phyloP scores from a whole-genome alignment of 371 early-diverging fungal genomes.

The Mucor mucedo region DNA sequence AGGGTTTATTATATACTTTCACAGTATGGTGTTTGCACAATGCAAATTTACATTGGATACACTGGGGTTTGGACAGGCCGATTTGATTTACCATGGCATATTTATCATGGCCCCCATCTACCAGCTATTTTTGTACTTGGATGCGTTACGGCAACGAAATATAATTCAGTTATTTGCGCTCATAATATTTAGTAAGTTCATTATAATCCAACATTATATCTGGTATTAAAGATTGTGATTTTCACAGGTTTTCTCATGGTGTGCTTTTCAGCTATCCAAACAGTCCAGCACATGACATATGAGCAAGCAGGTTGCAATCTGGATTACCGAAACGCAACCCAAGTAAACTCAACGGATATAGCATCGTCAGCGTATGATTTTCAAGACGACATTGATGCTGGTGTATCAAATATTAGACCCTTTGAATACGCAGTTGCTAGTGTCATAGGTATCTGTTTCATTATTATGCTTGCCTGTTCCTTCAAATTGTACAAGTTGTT shows the following conservation, averaged over 20 bases:
- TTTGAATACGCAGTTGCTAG: conserved; percentile 18
- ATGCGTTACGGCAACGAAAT: conserved; percentile 20
- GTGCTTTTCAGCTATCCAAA: conserved; percentile 17
- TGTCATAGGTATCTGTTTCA: conserved; percentile 7
- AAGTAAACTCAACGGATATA: conserved; percentile 1
- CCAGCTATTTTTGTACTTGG: conserved; percentile 20
- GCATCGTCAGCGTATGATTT: neutral
- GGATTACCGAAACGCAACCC: neutral
- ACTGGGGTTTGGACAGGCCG: conserved; percentile 16
- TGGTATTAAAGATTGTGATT: neutral
- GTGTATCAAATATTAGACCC: conserved; percentile 15
- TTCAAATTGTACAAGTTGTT: conserved; percentile 11
- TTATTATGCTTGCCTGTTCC: neutral
- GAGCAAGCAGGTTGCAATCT: conserved; percentile 22
- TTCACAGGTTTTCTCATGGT: conserved; percentile 17
- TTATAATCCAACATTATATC: neutral
- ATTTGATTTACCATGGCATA: conserved; percentile 24
- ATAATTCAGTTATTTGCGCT: conserved; percentile 13
- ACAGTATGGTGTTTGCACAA: conserved; percentile 7
- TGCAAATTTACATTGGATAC: conserved; percentile 11
- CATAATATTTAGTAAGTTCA: conserved; percentile 22
- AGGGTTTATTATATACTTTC: conserved; percentile 19
- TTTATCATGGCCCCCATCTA: conserved; percentile 17
- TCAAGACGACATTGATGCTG: conserved; percentile 6
- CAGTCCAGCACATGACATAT: conserved; percentile 24